A percentile compares a stretch with the other conserved stretches of the same genome.
phyloP scores from a whole-genome alignment of 2,329 filamentous ascomycete species.

The Aureobasidium vineae region DNA sequence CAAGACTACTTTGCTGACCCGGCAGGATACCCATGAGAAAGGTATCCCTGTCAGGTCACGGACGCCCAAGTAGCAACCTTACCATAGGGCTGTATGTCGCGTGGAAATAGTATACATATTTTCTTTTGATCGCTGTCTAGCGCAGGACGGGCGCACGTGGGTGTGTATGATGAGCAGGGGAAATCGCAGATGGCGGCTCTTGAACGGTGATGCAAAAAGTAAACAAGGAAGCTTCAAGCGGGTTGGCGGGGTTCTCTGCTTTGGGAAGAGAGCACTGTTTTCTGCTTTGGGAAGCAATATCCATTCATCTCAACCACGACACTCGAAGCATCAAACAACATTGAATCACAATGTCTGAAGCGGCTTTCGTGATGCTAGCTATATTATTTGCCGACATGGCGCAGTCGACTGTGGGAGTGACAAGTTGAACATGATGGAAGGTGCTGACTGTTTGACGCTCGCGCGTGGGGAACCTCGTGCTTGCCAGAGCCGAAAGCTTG shows the following conservation, averaged over 20 bases:
- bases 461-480: neutral
- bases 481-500: conserved; percentile 20
- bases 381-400: neutral
- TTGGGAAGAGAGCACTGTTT: conserved; percentile 1
- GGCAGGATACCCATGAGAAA: conserved; percentile 9
- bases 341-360: neutral
- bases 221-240: conserved; percentile 11
- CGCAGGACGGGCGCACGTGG: neutral
- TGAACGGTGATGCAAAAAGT: neutral
- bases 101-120: neutral
- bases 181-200: neutral
- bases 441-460: neutral
- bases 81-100: conserved; percentile 16
- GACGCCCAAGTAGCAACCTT: neutral
- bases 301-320: neutral
- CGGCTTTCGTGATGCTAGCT: neutral
- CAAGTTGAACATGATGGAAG: neutral
- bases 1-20: conserved; percentile 20
- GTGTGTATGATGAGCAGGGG: neutral
- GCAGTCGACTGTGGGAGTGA: conserved; percentile 2
- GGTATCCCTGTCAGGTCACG: conserved; percentile 1
- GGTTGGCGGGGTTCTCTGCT: conserved; percentile 3
- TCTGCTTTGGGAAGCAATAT: conserved; percentile 5
- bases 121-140: conserved; percentile 4
- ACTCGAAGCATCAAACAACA: neutral